phyloP scores from a whole-genome alignment of 208 protist genomes.

The Crithidia sp. region DNA sequence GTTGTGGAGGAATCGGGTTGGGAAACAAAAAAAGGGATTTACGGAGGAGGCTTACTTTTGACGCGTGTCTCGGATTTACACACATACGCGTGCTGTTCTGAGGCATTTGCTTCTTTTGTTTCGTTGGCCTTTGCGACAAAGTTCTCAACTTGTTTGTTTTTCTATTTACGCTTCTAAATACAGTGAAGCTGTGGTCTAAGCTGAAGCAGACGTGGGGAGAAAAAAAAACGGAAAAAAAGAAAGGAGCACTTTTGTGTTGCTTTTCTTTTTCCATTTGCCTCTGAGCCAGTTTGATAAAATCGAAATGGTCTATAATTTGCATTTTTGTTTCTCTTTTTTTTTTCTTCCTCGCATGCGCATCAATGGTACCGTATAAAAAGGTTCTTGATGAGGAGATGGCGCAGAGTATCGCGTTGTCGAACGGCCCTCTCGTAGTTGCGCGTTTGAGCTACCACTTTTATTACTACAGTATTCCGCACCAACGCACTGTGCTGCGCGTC shows the following conservation, averaged over 20 bases:
- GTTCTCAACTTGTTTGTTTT: background rate
- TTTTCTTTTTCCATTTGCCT: background rate
- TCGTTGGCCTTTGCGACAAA: background rate
- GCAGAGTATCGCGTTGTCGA: conserved; percentile 1
- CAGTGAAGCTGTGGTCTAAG: background rate
- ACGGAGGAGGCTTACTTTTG: too few relatives aligned
- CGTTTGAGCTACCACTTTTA: conserved; percentile 7
- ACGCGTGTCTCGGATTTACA: background rate
- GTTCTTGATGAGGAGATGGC: background rate
- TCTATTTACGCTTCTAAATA: background rate
- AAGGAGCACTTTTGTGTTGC: background rate
- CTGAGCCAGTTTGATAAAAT: background rate
- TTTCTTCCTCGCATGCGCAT: background rate
- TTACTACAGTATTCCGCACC: conserved; percentile 11
- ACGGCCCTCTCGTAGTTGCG: conserved; percentile 2
- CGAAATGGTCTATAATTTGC: background rate
- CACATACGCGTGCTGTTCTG: background rate
- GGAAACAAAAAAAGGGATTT: too few relatives aligned
- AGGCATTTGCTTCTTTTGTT: background rate
- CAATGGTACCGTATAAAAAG: background rate
- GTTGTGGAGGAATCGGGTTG: too few relatives aligned
- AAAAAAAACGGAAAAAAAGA: background rate
- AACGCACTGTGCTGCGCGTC: background rate
- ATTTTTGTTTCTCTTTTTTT: background rate
- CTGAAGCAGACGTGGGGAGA: background rate